These are phyloP conservation scores for Lentinula novae-zelandiae DNA, from an alignment of 1,284 basidiomycete species.

Conservation along the genomic window DNA sequence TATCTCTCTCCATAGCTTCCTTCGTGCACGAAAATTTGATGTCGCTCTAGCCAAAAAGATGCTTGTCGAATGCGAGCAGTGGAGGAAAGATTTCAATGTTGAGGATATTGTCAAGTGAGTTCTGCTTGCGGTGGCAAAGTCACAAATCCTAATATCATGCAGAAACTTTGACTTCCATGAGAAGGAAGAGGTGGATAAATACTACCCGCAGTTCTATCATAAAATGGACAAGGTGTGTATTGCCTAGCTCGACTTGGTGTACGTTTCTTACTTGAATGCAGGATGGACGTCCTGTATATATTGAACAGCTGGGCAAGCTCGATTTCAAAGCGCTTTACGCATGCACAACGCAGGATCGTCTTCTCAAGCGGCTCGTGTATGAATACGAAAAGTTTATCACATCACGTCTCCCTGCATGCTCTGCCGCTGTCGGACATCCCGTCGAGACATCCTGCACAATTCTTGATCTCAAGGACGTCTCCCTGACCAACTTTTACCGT, in stretches of 20 bases:
- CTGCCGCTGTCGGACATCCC: constrained; percentile 70
- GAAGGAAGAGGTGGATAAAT: constrained; percentile 81
- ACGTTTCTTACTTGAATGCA: constrained; percentile 26
- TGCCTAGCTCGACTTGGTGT: neutral
- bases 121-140: neutral
- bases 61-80: constrained; percentile 82
- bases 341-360: constrained; percentile 84
- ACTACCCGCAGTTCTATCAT: constrained; percentile 97
- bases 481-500: constrained; percentile 81
- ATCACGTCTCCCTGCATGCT: constrained; percentile 83
- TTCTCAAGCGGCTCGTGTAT: constrained; percentile 84
- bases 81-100: constrained; percentile 87
- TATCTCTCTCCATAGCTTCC: constrained; percentile 52
- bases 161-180: constrained; percentile 92
- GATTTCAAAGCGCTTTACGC: constrained; percentile 83
- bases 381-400: constrained; percentile 92
- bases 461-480: constrained; percentile 87
- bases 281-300: constrained; percentile 95
- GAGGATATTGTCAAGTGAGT: constrained; percentile 84
- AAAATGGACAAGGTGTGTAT: constrained; percentile 83
- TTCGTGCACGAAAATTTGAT: constrained; percentile 94
- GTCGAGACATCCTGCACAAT: constrained; percentile 99
- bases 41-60: constrained; percentile 79
- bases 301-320: constrained; percentile 90
- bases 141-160: neutral